Percentiles rank a stretch among this genome's conserved stretches.
phyloP scores from a whole-genome alignment of 2,329 filamentous ascomycete species.

The Fulvia fulva region DNA sequence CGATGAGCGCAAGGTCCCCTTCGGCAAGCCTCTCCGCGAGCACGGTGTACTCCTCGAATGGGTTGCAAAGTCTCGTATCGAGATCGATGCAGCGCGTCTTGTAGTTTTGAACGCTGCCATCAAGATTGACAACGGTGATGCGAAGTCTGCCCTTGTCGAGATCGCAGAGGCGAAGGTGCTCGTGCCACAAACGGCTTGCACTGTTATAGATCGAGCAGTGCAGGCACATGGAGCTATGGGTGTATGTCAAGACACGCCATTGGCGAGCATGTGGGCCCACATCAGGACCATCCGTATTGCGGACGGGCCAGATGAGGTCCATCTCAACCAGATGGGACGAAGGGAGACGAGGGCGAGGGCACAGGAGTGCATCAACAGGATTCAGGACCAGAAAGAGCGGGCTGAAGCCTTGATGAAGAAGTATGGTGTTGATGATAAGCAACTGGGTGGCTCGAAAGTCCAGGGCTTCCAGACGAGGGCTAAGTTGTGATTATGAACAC shows the following conservation, averaged over 20 bases:
- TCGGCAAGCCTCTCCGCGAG: slow-evolving; percentile 78
- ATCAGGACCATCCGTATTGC: slow-evolving; percentile 35
- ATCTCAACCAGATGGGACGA: slow-evolving; percentile 72
- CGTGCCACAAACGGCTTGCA: slow-evolving; percentile 76
- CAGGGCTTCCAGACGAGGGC: slow-evolving; percentile 30
- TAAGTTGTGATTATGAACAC: slow-evolving; percentile 43
- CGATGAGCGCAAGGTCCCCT: slow-evolving; percentile 83
- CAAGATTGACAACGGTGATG: slow-evolving; percentile 82
- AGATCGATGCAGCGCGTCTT: slow-evolving; percentile 87
- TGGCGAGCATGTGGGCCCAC: slow-evolving; percentile 56
- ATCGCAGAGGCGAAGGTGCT: slow-evolving; percentile 95
- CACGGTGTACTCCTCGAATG: slow-evolving; percentile 95
- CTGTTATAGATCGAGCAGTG: slow-evolving; percentile 89
- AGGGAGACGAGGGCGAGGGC: slow-evolving; percentile 70
- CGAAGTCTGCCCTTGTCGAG: slow-evolving; percentile 84
- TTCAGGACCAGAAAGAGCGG: slow-evolving; percentile 61
- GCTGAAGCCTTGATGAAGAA: slow-evolving; percentile 62
- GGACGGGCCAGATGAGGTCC: slow-evolving; percentile 96
- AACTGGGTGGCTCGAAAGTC: slow-evolving; percentile 38
- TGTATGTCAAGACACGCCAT: slow-evolving; percentile 88
- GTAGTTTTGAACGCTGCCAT: slow-evolving; percentile 91
- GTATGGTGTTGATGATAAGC: slow-evolving; percentile 47
- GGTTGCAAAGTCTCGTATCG: slow-evolving; percentile 85
- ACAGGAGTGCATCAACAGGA: slow-evolving; percentile 48
- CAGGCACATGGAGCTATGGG: slow-evolving; percentile 90